Evolutionary conservation across 768 basidiomycete species (phyloP).

Genomic region (Tricholoma terreum): DNA sequence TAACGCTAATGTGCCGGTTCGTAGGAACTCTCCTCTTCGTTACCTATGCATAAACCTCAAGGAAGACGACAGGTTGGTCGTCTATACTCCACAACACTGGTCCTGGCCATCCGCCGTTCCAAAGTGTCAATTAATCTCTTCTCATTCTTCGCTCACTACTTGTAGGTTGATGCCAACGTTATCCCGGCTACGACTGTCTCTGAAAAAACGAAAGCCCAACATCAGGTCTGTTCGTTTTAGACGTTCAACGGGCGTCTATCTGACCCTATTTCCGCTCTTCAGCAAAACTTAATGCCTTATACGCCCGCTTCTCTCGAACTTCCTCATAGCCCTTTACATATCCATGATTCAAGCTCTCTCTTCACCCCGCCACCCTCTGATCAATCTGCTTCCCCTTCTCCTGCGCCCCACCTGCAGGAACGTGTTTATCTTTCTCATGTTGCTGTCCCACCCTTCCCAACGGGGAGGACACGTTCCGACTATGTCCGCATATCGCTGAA

Average conservation of each 20-base stretch:
- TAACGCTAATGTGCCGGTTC: not conserved
- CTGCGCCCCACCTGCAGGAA: not conserved
- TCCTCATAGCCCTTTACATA: not conserved
- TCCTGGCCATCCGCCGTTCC: not conserved
- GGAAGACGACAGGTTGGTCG: not conserved
- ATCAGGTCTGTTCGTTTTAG: not conserved
- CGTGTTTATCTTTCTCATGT: constrained; percentile 21
- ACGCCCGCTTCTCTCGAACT: not conserved
- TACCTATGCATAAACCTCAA: not conserved
- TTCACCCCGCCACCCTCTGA: constrained; percentile 9
- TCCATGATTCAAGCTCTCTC: constrained; percentile 1
- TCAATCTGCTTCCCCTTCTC: constrained; percentile 2
- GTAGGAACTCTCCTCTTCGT: not conserved
- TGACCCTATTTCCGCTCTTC: not conserved
- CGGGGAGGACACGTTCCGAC: constrained; percentile 4
- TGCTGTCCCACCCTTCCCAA: constrained; percentile 20
- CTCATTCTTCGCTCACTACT: constrained; percentile 19
- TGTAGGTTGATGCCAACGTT: not conserved
- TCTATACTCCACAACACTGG: not conserved
- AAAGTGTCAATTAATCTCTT: not conserved
- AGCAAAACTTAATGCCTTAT: not conserved
- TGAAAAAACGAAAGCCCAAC: not conserved
- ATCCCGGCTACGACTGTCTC: not conserved
- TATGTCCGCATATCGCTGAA: constrained; percentile 13
- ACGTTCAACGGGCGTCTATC: not conserved